Base-by-base conservation (phyloP, 768 basidiomycete species). In the Austroboletus eburneus region DNA sequence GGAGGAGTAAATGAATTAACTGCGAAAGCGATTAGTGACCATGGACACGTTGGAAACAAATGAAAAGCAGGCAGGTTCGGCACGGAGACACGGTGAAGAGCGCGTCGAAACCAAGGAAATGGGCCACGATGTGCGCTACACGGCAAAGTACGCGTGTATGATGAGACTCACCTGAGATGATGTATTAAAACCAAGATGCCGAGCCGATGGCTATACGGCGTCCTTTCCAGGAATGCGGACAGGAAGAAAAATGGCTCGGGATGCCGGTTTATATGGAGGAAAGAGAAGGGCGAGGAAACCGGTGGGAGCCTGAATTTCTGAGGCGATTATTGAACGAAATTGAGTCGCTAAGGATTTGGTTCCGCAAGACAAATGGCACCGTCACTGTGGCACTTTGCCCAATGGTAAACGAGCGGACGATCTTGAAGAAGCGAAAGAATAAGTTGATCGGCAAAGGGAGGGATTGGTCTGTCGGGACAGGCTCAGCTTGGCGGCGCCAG, bases 331-430 rank as follows among this genome's bases (percentile, higher is more conserved):
- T 57, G 63, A 58, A 66, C 57, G 66, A 58, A 59, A 65, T 67
- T 63, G 57, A 60, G 41, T 66, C 62, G 62, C 64, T 66, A 66
- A 68, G 48, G 45, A 63, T 56, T 66, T 65, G 58, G 56, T 67
- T 67, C 65, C 65, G 65, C 60, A 56, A 60, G 22, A 49, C 49
- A 64, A 67, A 66, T 62, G 54, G 53, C 29, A 52, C 65, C 62
- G 66, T 54, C 52, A 52, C 51, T 43, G 55, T 51, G 63, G 58
- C 62, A 58, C 56, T 48, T 51, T 55, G 53, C 51, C 61, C 44
- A 36, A 59, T 39, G 50, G 63, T 58, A 55, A 57, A 56, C 34
- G 55, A 65, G 49, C 42, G 60, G 37, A 51, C 43, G 51, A 48
- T 54, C 57, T 57, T 52, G 54, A 54, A 48, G 43, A 50, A 33